These are phyloP conservation scores for Pythium inflatum DNA, from an alignment of 352 stramenopile species.

Conservation along the genomic window DNA sequence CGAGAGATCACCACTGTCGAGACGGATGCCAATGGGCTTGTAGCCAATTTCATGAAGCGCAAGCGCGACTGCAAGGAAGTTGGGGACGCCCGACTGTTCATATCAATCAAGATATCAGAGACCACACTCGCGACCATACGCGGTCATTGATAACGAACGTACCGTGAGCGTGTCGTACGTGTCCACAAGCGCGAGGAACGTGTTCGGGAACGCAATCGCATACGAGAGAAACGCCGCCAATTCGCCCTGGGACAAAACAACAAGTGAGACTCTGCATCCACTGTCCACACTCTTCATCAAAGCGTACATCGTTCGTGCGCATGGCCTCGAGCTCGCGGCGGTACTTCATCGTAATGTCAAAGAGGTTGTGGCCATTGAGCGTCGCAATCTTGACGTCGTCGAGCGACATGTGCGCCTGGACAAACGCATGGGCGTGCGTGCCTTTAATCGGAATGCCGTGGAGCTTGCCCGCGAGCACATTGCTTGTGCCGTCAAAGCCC, in stretches of 20 bases:
- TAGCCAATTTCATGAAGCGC: constrained; percentile 93
- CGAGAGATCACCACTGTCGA: constrained; percentile 98
- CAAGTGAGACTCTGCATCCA: too few species aligned
- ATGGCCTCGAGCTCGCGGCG: constrained; percentile 65
- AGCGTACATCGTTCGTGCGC: constrained; percentile 80
- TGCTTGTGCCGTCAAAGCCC: constrained; percentile 97
- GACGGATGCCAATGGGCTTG: constrained; percentile 92
- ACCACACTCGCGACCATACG: neutral
- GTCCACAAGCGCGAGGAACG: constrained; percentile 98
- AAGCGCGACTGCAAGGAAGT: constrained; percentile 97
- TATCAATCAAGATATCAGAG: constrained; percentile 2
- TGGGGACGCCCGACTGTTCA: constrained; percentile 91
- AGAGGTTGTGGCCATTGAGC: constrained; percentile 78
- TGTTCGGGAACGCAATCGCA: constrained; percentile 95
- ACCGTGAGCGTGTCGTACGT: constrained; percentile 98
- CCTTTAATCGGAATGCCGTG: constrained; percentile 95
- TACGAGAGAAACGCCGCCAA: constrained; percentile 99
- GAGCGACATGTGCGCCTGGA: constrained; percentile 95
- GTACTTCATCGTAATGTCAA: constrained; percentile 85
- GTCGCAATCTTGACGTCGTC: constrained; percentile 85
- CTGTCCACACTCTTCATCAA: neutral
- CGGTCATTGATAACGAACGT: constrained; percentile 5
- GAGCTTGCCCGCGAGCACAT: constrained; percentile 96
- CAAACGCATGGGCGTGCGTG: constrained; percentile 98
- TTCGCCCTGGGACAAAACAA: constrained; percentile 82